These are phyloP conservation scores for Phytophthora niederhauseri DNA, from an alignment of 352 stramenopile species.

Conservation along the genomic window DNA sequence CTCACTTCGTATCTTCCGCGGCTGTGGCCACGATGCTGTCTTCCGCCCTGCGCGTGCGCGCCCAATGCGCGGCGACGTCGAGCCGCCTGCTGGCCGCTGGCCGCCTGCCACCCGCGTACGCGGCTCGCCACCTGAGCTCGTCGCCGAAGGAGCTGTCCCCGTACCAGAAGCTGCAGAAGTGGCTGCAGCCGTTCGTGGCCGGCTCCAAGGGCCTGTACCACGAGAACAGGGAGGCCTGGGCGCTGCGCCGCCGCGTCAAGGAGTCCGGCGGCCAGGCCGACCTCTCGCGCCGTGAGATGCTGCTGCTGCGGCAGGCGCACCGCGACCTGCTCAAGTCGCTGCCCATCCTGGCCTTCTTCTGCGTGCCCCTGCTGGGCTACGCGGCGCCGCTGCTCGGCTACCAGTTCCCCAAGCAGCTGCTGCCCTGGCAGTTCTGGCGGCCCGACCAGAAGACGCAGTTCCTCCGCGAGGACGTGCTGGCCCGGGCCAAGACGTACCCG, in stretches of 20 bases:
- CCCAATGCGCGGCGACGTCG: background rate
- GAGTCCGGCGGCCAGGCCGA: conserved; percentile 23
- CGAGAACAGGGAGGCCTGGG: conserved; percentile 84
- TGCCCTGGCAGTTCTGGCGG: conserved; percentile 90
- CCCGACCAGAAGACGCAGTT: conserved; percentile 87
- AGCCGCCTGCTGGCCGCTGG: background rate
- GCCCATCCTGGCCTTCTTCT: conserved; percentile 77
- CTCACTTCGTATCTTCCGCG: conserved; percentile 2
- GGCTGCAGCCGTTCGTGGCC: conserved; percentile 80
- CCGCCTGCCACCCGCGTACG: background rate
- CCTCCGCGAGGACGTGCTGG: conserved; percentile 63
- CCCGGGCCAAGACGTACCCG: conserved; percentile 62
- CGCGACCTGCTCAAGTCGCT: conserved; percentile 88
- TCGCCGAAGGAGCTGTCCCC: conserved; percentile 51
- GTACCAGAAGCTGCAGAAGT: conserved; percentile 85
- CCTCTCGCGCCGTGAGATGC: conserved; percentile 78
- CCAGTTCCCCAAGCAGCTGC: conserved; percentile 83
- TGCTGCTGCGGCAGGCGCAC: conserved; percentile 81
- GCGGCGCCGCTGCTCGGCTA: conserved; percentile 78
- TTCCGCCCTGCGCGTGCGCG: background rate
- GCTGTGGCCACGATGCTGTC: background rate
- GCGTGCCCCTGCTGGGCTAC: conserved; percentile 74
- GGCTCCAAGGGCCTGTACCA: conserved; percentile 71
- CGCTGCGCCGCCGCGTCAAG: conserved; percentile 65
- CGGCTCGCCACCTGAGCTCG: conserved; percentile 22